A percentile compares a stretch with the other conserved stretches of the same genome.
phyloP scores from a whole-genome alignment of 495 filamentous ascomycete species.

The Aspergillus ostianus region DNA sequence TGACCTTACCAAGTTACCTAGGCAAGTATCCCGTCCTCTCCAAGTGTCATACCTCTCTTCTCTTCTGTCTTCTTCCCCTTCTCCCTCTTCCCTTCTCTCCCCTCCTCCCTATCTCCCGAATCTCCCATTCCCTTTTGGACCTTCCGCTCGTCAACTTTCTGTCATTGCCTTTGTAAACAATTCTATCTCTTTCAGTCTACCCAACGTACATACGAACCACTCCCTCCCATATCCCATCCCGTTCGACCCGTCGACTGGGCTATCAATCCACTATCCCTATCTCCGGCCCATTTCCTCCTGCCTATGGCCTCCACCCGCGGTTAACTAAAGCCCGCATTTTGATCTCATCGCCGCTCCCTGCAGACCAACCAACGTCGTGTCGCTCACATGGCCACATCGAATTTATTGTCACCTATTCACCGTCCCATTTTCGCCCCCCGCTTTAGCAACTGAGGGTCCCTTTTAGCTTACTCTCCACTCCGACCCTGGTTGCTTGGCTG shows the following conservation, averaged over 20 bases:
- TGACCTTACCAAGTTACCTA: no score
- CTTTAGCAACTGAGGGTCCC: constrained; percentile 14
- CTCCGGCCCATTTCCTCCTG: constrained; percentile 6
- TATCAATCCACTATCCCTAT: neutral
- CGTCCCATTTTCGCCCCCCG: constrained; percentile 8
- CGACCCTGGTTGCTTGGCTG: constrained; percentile 6
- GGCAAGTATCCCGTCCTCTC: neutral
- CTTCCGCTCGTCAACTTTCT: neutral
- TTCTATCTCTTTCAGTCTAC: neutral
- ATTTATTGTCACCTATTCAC: constrained; percentile 6
- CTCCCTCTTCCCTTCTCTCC: constrained; percentile 10
- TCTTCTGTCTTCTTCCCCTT: neutral
- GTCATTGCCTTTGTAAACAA: neutral
- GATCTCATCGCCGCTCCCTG: constrained; percentile 27
- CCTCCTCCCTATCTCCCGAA: neutral
- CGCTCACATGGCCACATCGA: constrained; percentile 30
- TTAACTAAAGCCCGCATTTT: constrained; percentile 20
- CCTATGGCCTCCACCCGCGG: constrained; percentile 15
- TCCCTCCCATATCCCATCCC: neutral
- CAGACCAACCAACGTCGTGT: constrained; percentile 16
- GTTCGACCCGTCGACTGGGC: constrained; percentile 1
- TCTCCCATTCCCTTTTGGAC: neutral
- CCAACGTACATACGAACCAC: neutral
- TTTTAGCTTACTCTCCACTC: constrained; percentile 8
- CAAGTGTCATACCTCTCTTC: constrained; percentile 9